Base-by-base conservation (phyloP, 352 stramenopile species). In the Phytophthora quininea region DNA sequence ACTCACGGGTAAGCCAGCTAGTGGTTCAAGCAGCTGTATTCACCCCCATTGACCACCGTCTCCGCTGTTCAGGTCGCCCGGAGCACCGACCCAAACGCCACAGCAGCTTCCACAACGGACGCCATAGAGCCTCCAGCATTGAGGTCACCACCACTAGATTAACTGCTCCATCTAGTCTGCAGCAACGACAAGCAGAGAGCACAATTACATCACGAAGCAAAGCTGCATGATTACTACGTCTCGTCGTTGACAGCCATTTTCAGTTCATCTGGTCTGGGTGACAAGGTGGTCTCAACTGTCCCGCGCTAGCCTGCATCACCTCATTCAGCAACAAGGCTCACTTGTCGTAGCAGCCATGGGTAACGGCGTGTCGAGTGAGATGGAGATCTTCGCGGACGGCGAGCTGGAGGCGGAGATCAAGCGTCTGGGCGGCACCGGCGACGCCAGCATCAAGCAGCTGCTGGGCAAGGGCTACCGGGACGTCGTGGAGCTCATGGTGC, bases 321-420 rank as follows among this genome's bases (percentile, higher is more conserved):
- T 11, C 35, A 40, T 40, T 40, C 6, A 40, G 19, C 19, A 24
- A 24, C 19, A 24, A 24, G 19, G 19, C 19, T 24, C 19, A 24
- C 19, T 24, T 24, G 19, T 24, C 19, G 19, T 24, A 24, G 19
- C 19, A 24, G 19, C 19, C 38, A 95, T 95, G 87, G 87, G 87
- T 58, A 92, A 90, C 74, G 82, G 79, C 47, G 76, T 78, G 50
- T 92, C 86, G 1, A 80, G 54, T 6, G 84, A 92, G 58, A 92
- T 96, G 69, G 74, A 84, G 58, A 93, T 96, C 69, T 96, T 95
- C 64, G 84, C 76, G 11, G 83, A 91, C 37, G 89, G 87, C 51
- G 85, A 95, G 59, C 63, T 94, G 52, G 87, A 95, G 52, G 74
- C 74, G 10, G 85, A 92, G 64, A 82, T 96, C 62, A 79, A 83